A percentile compares a stretch with the other conserved stretches of the same genome.
Conservation (phyloP, 345 rosid species). For the Salix brachista region DNA sequence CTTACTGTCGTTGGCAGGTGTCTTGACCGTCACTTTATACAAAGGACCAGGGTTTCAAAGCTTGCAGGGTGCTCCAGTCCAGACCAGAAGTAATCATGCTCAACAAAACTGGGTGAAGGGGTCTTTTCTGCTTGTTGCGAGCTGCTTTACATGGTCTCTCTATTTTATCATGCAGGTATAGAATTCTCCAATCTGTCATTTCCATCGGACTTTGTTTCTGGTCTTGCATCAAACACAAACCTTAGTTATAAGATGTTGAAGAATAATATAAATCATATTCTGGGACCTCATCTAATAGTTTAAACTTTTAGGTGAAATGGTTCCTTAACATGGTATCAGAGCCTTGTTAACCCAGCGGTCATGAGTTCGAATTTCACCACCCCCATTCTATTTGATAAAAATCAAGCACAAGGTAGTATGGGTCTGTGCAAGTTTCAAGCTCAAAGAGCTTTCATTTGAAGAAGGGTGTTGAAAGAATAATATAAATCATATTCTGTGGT, state of each 20-base stretch:
- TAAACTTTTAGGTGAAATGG: too few relatives aligned
- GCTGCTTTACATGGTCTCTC: conserved; percentile 22
- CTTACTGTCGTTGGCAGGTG: conserved; percentile 18
- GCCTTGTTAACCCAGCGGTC: too few relatives aligned
- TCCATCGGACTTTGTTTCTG: neutral
- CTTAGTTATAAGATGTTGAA: too few relatives aligned
- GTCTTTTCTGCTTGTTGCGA: conserved; percentile 22
- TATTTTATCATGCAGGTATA: conserved; percentile 31
- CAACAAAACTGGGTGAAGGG: conserved; percentile 25
- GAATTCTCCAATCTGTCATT: neutral
- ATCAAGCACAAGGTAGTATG: too few relatives aligned
- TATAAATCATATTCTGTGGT: too few relatives aligned
- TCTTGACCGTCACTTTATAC: conserved; percentile 17
- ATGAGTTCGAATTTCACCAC: too few relatives aligned
- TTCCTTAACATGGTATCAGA: too few relatives aligned
- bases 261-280: too few relatives aligned
- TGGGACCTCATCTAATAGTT: too few relatives aligned
- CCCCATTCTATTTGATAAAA: too few relatives aligned
- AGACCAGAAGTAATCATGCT: conserved; percentile 7
- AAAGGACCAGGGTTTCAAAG: conserved; percentile 21
- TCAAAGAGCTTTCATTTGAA: fast-evolving
- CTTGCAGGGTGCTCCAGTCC: conserved; percentile 22
- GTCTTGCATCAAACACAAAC: neutral
- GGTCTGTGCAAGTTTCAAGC: too few relatives aligned
- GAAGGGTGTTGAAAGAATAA: too few relatives aligned